These are phyloP conservation scores for Pseudocercospora musae DNA, from an alignment of 2,329 filamentous ascomycete species.

Conservation along the genomic window DNA sequence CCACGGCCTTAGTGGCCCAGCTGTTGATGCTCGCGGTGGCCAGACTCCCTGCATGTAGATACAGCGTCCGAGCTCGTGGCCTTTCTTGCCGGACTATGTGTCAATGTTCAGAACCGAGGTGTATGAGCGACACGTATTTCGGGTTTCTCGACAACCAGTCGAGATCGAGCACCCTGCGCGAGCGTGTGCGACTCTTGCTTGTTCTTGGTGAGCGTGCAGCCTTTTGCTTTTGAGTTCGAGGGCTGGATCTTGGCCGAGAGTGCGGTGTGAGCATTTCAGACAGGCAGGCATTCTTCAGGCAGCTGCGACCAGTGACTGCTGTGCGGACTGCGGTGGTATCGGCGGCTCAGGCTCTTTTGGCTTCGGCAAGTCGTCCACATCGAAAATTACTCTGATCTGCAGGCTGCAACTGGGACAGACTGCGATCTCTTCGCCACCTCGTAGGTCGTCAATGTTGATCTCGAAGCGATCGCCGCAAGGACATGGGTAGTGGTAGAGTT, in stretches of 20 bases:
- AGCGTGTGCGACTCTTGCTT: background rate
- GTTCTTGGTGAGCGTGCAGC: background rate
- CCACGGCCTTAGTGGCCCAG: background rate
- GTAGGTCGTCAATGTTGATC: slow-evolving; percentile 77
- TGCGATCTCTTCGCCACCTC: slow-evolving; percentile 89
- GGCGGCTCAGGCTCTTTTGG: slow-evolving; percentile 31
- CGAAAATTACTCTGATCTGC: slow-evolving; percentile 94
- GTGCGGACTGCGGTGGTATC: slow-evolving; percentile 5
- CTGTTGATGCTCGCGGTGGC: background rate
- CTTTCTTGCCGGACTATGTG: background rate
- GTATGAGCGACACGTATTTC: background rate
- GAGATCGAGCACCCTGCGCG: background rate
- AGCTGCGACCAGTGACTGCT: slow-evolving; percentile 25
- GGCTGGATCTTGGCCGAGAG: background rate
- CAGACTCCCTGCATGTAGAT: background rate
- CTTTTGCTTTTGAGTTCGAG: background rate
- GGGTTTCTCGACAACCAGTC: background rate
- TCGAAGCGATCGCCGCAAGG: slow-evolving; percentile 97
- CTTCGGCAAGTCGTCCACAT: slow-evolving; percentile 58
- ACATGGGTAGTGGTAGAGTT: slow-evolving; percentile 94
- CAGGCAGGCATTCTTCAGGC: slow-evolving; percentile 15
- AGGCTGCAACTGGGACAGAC: slow-evolving; percentile 96
- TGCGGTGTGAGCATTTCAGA: background rate
- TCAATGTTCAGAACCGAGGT: background rate
- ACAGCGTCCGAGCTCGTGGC: background rate